Evolutionary conservation across 2,329 filamentous ascomycete genomes (phyloP), one percentile per base, ranked within the genome.

Genomic region (Thermochaetoides dissita): DNA sequence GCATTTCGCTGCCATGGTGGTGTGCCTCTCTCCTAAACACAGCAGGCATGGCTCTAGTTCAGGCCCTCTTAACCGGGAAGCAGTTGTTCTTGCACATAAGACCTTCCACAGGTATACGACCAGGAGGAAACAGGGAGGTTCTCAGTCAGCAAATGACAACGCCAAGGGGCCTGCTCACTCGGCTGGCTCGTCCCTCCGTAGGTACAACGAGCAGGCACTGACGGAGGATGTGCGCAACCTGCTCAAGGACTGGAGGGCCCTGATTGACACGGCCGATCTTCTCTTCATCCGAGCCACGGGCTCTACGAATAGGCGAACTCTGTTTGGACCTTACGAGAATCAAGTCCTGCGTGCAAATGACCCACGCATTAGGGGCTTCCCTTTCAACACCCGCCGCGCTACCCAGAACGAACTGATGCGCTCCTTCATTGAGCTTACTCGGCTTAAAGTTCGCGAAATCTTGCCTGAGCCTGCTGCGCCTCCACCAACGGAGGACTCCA

Each of bases 31-130:
- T 1, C 88, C 91, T 0, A 84, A 87, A 48, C 68, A 82, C 41
- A 74, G 76, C 33, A 89, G 84, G 57, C 76, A 76, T 40, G 67
- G 74, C 9, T 65, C 71, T 10, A 34, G 40, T 2, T 24, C 17
- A 24, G 82, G 83, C 0, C 70, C 81, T 1, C 74, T 94, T 57
- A 87, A 93, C 50, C 74, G 85, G 41, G 84, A 94, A 55, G 86
- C 89, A 6, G 82, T 81, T 0, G 85, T 96, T 0, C 71, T 95
- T 36, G 89, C 87, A 0, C 89, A 96, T 63, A 98, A 98, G 66
- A 95, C 89, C 0, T 98, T 96, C 60, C 93, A 98, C 60, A 76
- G 91, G 44, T 98, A 98, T 58, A 98, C 93, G 0, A 98, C 91
- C 6, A 74, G 91, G 50, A 75, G 91, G 51, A 98, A 98, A 60